Percentiles rank a stretch among this genome's conserved stretches.
These are phyloP conservation scores for Gloeostereum incarnatum DNA, from an alignment of 768 basidiomycete genomes.

Conservation along the genomic window DNA sequence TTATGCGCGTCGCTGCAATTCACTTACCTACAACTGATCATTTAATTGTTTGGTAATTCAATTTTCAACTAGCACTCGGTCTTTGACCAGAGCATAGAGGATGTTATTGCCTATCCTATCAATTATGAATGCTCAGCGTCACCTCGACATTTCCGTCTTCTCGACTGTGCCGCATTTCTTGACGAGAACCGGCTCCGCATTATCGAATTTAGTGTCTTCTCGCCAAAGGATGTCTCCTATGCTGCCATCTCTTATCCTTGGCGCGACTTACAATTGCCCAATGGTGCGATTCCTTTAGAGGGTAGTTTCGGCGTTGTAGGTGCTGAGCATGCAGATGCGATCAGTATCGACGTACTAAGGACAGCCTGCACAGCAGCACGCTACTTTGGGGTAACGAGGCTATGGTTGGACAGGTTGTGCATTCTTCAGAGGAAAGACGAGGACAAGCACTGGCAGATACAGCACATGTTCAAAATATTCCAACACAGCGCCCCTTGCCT, in stretches of 20 bases:
- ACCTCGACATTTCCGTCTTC: background rate
- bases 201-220: background rate
- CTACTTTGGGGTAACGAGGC: background rate
- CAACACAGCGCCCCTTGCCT: constrained; percentile 6
- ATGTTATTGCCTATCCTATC: no score
- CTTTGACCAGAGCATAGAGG: background rate
- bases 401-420: constrained; percentile 9
- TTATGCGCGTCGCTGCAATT: no score
- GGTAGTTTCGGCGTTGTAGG: background rate
- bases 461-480: constrained; percentile 10
- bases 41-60: no score
- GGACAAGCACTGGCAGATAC: constrained; percentile 13
- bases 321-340: background rate
- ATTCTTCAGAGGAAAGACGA: constrained; percentile 9
- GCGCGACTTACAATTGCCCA: background rate
- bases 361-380: background rate
- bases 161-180: background rate
- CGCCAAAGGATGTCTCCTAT: background rate
- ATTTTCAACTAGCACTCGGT: background rate
- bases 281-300: background rate
- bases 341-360: background rate
- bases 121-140: background rate
- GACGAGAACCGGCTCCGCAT: background rate
- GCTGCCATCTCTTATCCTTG: background rate
- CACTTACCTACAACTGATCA: no score